Percentiles rank a stretch among this genome's conserved stretches.
Evolutionary conservation across 345 rosid species (phyloP).

Genomic region (Aquilaria yunnanensis): DNA sequence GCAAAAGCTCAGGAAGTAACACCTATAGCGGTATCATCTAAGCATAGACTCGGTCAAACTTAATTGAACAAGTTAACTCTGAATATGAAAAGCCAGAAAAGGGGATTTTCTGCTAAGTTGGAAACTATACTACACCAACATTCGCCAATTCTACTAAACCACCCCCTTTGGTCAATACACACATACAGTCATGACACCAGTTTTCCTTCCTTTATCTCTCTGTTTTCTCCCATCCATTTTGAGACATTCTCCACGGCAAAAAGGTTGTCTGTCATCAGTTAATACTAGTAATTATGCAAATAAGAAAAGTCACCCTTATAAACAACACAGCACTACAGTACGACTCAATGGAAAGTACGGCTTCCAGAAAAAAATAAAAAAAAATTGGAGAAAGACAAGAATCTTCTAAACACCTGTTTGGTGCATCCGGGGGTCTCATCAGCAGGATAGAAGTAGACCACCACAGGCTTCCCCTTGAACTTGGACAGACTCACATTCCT

Average conservation of each 20-base stretch:
- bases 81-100: not conserved
- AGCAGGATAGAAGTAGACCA: slow-evolving; percentile 92
- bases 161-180: too few species aligned
- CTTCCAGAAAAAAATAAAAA: not conserved
- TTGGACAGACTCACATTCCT: slow-evolving; percentile 59
- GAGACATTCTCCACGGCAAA: not conserved
- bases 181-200: not conserved
- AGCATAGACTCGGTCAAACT: not conserved
- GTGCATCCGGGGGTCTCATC: slow-evolving; percentile 97
- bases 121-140: too few species aligned
- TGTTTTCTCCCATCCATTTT: too few species aligned
- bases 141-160: too few species aligned
- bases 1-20: not conserved
- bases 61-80: not conserved
- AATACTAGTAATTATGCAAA: too few species aligned
- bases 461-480: slow-evolving; percentile 93
- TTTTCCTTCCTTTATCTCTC: not conserved
- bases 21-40: not conserved
- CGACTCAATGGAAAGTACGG: too few species aligned
- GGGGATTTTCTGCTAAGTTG: not conserved
- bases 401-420: slow-evolving; percentile 51
- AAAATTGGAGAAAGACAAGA: not conserved
- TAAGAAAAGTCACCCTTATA: too few species aligned
- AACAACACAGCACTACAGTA: too few species aligned
- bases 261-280: not conserved